Conservation (phyloP, 139 green algal genomes). For the Chlorella vulgaris region DNA sequence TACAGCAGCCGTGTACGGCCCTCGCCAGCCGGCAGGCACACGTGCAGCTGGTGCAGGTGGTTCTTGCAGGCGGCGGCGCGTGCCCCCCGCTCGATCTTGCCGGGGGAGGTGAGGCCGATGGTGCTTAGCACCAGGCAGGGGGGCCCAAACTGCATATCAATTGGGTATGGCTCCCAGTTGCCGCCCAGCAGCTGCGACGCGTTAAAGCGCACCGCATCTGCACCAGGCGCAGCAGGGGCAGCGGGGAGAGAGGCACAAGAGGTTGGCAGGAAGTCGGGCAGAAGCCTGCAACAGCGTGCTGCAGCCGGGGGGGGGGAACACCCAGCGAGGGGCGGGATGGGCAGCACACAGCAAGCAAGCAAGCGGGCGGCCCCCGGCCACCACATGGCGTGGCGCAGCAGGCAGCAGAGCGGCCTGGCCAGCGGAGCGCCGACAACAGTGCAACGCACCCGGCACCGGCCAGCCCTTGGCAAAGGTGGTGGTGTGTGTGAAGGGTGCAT, state of each 20-base stretch:
- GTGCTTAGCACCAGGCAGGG: conserved; percentile 90
- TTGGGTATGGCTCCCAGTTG: conserved; percentile 98
- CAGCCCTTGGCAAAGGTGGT: conserved; percentile 97
- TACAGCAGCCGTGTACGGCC: conserved; percentile 95
- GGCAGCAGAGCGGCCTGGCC: too few relatives aligned
- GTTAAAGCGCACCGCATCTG: conserved; percentile 84
- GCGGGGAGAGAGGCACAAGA: not conserved
- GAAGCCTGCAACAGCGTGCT: too few relatives aligned
- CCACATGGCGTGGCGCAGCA: too few relatives aligned
- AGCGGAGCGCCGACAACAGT: too few relatives aligned
- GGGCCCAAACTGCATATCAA: conserved; percentile 96
- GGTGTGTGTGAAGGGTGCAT: conserved; percentile 99
- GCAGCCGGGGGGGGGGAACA: too few relatives aligned
- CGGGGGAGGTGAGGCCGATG: conserved; percentile 62
- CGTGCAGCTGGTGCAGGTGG: conserved; percentile 98
- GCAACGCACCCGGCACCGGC: conserved; percentile 53
- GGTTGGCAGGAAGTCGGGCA: not conserved
- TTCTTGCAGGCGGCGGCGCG: conserved; percentile 70
- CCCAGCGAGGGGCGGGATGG: too few relatives aligned
- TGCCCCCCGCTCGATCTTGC: conserved; percentile 36
- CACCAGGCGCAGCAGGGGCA: not conserved
- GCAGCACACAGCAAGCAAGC: too few relatives aligned
- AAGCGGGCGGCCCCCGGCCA: too few relatives aligned
- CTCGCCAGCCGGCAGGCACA: conserved; percentile 85
- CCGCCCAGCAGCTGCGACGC: conserved; percentile 65